Percentiles rank a stretch among this genome's conserved stretches.
These are phyloP conservation scores for Leccinum arenicola DNA, from an alignment of 768 basidiomycete genomes.

Conservation along the genomic window DNA sequence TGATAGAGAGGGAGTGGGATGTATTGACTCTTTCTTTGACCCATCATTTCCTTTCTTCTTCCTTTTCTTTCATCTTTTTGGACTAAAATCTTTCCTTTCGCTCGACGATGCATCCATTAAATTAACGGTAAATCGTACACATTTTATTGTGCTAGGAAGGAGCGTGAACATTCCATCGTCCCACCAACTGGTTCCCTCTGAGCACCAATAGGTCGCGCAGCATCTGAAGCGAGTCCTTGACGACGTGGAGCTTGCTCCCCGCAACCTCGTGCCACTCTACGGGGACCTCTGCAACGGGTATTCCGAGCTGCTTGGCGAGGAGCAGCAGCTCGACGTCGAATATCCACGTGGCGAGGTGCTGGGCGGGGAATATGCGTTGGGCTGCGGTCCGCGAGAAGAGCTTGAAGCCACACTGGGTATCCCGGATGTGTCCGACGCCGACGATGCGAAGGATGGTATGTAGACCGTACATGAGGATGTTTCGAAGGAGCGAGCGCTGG, in stretches of 20 bases:
- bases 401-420: slow-evolving; percentile 98
- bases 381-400: slow-evolving; percentile 85
- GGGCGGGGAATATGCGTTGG: slow-evolving; percentile 76
- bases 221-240: slow-evolving; percentile 87
- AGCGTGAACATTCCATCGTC: slow-evolving; percentile 60
- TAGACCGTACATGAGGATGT: slow-evolving; percentile 91
- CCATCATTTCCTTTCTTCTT: not conserved
- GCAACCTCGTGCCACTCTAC: slow-evolving; percentile 93
- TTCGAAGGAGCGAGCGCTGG: slow-evolving; percentile 85
- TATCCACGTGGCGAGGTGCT: slow-evolving; percentile 91
- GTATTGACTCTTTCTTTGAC: not conserved
- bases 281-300: slow-evolving; percentile 83
- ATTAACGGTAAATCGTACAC: slow-evolving; percentile 27
- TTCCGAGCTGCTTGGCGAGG: slow-evolving; percentile 71
- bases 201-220: slow-evolving; percentile 82
- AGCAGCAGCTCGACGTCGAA: slow-evolving; percentile 94
- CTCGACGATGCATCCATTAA: slow-evolving; percentile 23
- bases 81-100: slow-evolving; percentile 3
- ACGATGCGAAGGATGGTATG: slow-evolving; percentile 87
- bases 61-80: slow-evolving; percentile 8
- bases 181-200: slow-evolving; percentile 74
- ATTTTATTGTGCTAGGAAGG: slow-evolving; percentile 14
- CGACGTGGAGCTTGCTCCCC: slow-evolving; percentile 87
- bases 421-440: slow-evolving; percentile 86
- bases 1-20: slow-evolving; percentile 14